Evolutionary conservation across 176 grass and related monocot genomes (phyloP), one percentile per base, ranked within the genome.

Genomic region (Musa acuminata): DNA sequence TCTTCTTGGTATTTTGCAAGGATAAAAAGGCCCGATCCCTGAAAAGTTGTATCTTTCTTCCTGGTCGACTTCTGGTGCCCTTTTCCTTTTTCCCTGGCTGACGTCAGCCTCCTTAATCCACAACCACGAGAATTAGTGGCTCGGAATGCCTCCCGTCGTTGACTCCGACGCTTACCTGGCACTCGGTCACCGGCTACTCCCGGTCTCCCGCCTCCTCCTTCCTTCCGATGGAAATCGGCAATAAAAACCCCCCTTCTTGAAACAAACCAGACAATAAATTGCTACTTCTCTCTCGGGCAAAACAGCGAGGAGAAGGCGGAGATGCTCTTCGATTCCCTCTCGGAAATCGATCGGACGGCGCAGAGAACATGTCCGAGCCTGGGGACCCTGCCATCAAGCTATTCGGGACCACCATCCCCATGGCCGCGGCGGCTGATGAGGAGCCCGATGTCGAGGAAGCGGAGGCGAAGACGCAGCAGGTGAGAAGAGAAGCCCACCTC

Each of bases 331-430:
- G 77, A 20, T 69, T 68, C 48, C 20, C 51, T 8, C 26, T 2
- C 8, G 11, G 51, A 11, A 13, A 51, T 17, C 53, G 25, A 73
- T 77, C 82, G 55, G 21, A 16, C 78, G 62, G 51, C 57, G 69
- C 53, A 63, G 83, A 81, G 74, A 8, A 51, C 43, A 96, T 96
- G 92, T 83, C 82, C 72, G 92, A 92, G 79, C 75, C 71, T 11
- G 83, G 74, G 83, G 89, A 92, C 79, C 85, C 87, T 21, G 87
- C 89, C 24, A 86, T 96, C 84, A 96, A 90, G 87, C 89, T 96
- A 59, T 96, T 96, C 53, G 93, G 93, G 8, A 63, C 75, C 80
- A 87, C 83, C 77, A 96, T 96, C 64, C 92, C 92, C 62, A 48
- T 84, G 51, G 72, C 82, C 6, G 72, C 35, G n/a, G 75, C 76